These are phyloP conservation scores for Reutealis trisperma DNA, from an alignment of 345 rosid genomes.

Conservation along the genomic window DNA sequence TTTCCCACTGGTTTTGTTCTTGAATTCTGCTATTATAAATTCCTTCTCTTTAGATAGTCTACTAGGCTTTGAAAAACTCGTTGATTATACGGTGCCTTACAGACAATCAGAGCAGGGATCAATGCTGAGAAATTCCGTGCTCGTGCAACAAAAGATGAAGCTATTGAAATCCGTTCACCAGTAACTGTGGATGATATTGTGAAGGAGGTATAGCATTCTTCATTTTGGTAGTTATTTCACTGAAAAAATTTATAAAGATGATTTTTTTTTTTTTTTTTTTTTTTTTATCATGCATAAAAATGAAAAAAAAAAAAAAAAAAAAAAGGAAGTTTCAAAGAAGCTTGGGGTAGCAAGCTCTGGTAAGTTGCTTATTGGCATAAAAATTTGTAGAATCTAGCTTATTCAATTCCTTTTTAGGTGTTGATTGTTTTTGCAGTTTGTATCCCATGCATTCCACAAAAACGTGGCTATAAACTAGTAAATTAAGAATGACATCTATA, in stretches of 20 bases:
- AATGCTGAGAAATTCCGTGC: constrained; percentile 60
- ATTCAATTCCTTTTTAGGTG: background rate
- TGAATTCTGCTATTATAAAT: background rate
- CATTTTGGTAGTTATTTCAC: background rate
- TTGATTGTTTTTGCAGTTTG: constrained; percentile 1
- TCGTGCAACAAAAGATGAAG: constrained; percentile 73
- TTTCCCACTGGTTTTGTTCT: background rate
- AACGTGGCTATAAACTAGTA: background rate
- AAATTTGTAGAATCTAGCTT: background rate
- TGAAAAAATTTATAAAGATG: background rate
- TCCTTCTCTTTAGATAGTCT: background rate
- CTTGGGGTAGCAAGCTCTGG: background rate
- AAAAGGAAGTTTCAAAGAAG: background rate
- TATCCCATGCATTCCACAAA: background rate
- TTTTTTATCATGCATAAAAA: background rate
- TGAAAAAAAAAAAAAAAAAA: too few relatives aligned
- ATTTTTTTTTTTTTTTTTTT: too few relatives aligned
- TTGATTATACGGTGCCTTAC: constrained; percentile 3
- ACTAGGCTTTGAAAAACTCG: background rate
- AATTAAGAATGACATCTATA: background rate
- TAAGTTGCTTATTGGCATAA: background rate
- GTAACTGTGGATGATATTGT: constrained; percentile 74
- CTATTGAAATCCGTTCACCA: constrained; percentile 62
- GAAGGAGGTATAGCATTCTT: constrained; percentile 54
- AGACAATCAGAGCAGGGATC: constrained; percentile 31